Evolutionary conservation across 768 basidiomycete species (phyloP).

Genomic region (Lactarius akahatsu): DNA sequence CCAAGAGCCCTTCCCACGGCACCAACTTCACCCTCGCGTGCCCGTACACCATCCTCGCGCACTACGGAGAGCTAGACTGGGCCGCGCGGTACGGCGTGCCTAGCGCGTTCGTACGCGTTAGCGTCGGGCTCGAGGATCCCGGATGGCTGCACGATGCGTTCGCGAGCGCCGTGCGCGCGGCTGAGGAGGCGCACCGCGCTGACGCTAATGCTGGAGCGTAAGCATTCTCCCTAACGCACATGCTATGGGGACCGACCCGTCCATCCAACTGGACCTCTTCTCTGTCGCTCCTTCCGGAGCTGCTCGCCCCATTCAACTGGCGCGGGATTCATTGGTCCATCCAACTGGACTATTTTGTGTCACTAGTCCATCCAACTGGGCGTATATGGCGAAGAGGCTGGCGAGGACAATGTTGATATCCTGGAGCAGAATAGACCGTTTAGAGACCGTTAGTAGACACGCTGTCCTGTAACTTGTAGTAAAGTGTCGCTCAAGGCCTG

Average conservation of each 20-base stretch:
- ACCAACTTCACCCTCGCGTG: slow-evolving; percentile 96
- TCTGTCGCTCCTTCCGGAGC: neutral
- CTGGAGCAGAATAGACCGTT: neutral
- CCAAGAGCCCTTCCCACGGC: slow-evolving; percentile 89
- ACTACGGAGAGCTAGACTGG: slow-evolving; percentile 90
- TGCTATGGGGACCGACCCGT: neutral
- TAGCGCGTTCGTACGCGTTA: slow-evolving; percentile 77
- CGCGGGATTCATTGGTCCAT: slow-evolving; percentile 4
- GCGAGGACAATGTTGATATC: neutral
- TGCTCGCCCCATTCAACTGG: slow-evolving; percentile 18
- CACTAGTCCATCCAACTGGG: slow-evolving; percentile 28
- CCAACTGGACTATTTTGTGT: slow-evolving; percentile 16
- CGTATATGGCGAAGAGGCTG: neutral
- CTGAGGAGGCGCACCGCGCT: slow-evolving; percentile 46
- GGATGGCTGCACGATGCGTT: slow-evolving; percentile 58
- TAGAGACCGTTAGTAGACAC: neutral
- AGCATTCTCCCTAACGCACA: neutral
- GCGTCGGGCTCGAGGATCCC: slow-evolving; percentile 84
- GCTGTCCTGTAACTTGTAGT: neutral
- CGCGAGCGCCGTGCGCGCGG: slow-evolving; percentile 64
- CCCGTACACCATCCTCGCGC: slow-evolving; percentile 91
- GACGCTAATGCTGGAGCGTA: slow-evolving; percentile 5
- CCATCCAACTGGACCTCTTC: slow-evolving; percentile 26
- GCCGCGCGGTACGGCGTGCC: slow-evolving; percentile 87
- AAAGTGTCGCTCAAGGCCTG: too few species aligned